These are phyloP conservation scores for Pichia occidentalis DNA, from an alignment of 805 yeast genomes.

Conservation along the genomic window DNA sequence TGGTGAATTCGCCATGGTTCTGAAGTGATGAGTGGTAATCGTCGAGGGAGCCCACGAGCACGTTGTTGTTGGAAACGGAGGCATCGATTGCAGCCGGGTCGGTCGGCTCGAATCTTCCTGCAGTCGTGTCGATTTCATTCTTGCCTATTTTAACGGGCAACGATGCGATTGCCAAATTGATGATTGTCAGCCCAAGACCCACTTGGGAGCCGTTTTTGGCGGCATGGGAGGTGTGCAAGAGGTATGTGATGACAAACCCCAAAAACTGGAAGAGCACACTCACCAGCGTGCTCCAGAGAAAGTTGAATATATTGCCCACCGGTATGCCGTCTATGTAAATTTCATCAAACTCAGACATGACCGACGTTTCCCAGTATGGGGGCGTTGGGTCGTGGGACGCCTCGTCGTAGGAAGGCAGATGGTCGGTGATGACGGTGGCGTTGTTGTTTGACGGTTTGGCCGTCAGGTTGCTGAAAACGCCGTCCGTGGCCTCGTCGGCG, in stretches of 20 bases:
- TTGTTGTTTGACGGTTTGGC: conserved; percentile 68
- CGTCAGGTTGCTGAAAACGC: conserved; percentile 85
- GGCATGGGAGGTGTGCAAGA: conserved; percentile 93
- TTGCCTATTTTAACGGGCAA: conserved; percentile 36
- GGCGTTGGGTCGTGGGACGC: conserved; percentile 93
- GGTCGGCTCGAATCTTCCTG: conserved; percentile 42
- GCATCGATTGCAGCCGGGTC: conserved; percentile 56
- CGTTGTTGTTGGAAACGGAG: conserved; percentile 10
- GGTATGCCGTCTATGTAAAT: conserved; percentile 93
- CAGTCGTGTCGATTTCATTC: conserved; percentile 12
- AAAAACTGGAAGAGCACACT: conserved; percentile 89
- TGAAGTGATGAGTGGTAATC: conserved; percentile 22
- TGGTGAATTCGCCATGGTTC: conserved; percentile 6
- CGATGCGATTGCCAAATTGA: conserved; percentile 60
- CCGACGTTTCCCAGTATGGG: conserved; percentile 92
- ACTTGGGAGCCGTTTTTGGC: conserved; percentile 93
- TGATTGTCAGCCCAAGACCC: conserved; percentile 81
- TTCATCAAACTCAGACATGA: conserved; percentile 82
- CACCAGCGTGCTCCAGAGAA: conserved; percentile 84
- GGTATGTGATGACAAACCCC: conserved; percentile 85
- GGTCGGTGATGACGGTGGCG: conserved; percentile 45
- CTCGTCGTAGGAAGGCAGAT: conserved; percentile 86
- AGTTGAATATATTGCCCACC: conserved; percentile 84
- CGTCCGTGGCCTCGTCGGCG: conserved; percentile 48
- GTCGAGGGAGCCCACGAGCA: conserved; percentile 25